Percentiles rank a stretch among this genome's conserved stretches.
phyloP scores from a whole-genome alignment of 2,329 filamentous ascomycete species.

The Chaetomiaceae sp. region DNA sequence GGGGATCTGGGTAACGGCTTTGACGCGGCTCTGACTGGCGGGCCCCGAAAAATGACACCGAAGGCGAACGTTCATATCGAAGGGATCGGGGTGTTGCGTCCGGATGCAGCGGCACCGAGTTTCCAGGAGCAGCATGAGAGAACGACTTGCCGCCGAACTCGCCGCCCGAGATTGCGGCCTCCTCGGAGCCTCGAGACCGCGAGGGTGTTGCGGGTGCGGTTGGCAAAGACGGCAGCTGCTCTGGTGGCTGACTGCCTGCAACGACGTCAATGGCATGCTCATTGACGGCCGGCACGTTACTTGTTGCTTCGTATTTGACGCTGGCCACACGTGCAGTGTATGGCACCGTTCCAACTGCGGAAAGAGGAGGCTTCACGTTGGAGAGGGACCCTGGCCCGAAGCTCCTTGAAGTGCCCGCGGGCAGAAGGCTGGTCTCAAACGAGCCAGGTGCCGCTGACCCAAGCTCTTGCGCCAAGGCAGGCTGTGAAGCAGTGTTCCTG shows the following conservation, averaged over 20 bases:
- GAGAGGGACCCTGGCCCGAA: neutral
- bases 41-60: neutral
- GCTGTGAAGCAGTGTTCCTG: neutral
- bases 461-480: neutral
- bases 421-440: neutral
- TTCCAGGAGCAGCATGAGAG: neutral
- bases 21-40: neutral
- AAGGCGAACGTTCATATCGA: neutral
- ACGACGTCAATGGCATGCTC: neutral
- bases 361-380: neutral
- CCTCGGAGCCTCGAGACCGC: neutral
- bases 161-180: neutral
- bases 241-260: neutral
- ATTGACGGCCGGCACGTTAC: neutral
- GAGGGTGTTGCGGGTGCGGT: conserved; percentile 6
- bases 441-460: neutral
- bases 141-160: neutral
- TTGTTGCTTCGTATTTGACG: neutral
- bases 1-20: conserved; percentile 11
- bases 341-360: neutral
- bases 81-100: neutral
- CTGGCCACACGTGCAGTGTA: neutral
- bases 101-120: neutral
- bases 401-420: neutral
- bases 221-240: neutral